phyloP scores from a whole-genome alignment of 208 protist species.

The Leishmania guyanensis region DNA sequence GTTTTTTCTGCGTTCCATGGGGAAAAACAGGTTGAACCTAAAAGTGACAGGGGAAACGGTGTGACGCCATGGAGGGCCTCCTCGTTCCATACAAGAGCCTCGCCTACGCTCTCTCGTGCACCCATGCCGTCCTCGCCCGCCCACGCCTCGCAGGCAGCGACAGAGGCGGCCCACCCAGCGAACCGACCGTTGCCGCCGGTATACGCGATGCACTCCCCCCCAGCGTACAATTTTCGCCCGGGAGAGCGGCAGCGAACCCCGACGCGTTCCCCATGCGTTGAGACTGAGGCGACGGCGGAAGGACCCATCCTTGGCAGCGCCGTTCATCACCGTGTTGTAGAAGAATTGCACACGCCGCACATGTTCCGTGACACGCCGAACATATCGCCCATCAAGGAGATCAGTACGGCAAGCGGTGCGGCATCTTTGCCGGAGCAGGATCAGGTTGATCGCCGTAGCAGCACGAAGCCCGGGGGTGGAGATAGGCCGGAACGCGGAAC shows the following conservation, averaged over 20 bases:
- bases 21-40: neutral
- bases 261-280: neutral
- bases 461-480: neutral
- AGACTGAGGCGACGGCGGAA: slow-evolving; percentile 4
- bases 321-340: slow-evolving; percentile 4
- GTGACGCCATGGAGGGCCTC: neutral
- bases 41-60: neutral
- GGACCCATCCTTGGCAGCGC: slow-evolving; percentile 20
- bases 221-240: slow-evolving; percentile 13
- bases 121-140: neutral
- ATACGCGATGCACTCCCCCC: slow-evolving; percentile 11
- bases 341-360: slow-evolving; percentile 9
- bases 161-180: neutral
- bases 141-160: neutral
- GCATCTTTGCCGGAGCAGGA: slow-evolving; percentile 26
- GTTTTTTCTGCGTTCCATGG: neutral
- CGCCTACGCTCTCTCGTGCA: neutral
- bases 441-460: slow-evolving; percentile 8
- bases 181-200: neutral
- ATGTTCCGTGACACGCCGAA: slow-evolving; percentile 31
- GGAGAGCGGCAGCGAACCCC: slow-evolving; percentile 2
- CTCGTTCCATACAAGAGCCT: too few species aligned
- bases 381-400: slow-evolving; percentile 41
- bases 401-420: slow-evolving; percentile 18
- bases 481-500: slow-evolving; percentile 1